Percentiles rank a stretch among this genome's conserved stretches.
Conservation (phyloP, 257 asterid species). For the Lycium barbarum region DNA sequence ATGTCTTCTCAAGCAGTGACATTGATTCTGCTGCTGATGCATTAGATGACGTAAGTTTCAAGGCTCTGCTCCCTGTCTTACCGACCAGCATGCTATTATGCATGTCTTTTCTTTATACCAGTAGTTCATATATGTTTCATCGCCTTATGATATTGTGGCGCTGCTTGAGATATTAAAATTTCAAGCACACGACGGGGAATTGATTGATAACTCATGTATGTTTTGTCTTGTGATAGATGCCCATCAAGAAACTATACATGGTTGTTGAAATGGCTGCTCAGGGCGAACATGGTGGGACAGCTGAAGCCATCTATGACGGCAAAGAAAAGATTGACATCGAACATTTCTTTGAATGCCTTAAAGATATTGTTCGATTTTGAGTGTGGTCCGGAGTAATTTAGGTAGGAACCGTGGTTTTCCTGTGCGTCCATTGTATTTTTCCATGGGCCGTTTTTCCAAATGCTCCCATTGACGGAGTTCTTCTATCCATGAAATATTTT, state of each 20-base stretch:
- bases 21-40: conserved; percentile 94
- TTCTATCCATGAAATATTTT: not conserved
- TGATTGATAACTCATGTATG: conserved; percentile 27
- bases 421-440: not conserved
- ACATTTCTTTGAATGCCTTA: conserved; percentile 85
- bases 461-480: not conserved
- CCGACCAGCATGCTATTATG: not conserved
- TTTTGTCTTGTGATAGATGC: conserved; percentile 60
- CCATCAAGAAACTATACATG: conserved; percentile 88
- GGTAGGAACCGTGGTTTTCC: not conserved
- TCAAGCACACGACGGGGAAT: not conserved
- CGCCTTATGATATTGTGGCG: not conserved
- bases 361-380: conserved; percentile 69
- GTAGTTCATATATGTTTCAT: conserved; percentile 24
- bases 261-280: conserved; percentile 98
- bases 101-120: not conserved
- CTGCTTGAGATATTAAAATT: not conserved
- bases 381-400: not conserved
- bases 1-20: conserved; percentile 74
- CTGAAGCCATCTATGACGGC: conserved; percentile 82
- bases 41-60: conserved; percentile 77
- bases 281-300: conserved; percentile 89
- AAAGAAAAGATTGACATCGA: conserved; percentile 70
- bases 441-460: not conserved
- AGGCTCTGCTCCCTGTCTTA: conserved; percentile 5